Percentiles rank a stretch among this genome's conserved stretches.
phyloP scores from a whole-genome alignment of 129 eudicot species.

The Tagetes patula region DNA sequence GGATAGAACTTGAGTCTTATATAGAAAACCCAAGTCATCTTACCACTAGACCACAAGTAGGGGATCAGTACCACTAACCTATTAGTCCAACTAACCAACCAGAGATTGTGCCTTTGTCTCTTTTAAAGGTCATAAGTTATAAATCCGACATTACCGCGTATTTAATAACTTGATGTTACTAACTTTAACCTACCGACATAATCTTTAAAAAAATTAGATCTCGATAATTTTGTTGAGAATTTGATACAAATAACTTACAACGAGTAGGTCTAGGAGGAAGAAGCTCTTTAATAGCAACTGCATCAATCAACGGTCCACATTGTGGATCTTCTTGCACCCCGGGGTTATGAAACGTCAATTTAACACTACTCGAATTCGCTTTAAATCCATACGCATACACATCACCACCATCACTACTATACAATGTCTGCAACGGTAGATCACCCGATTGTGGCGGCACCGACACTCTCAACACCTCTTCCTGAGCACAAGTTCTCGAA shows the following conservation, averaged over 20 bases:
- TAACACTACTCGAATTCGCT: constrained; percentile 46
- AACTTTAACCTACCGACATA: too few species aligned
- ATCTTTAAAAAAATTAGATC: neutral
- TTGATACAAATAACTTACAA: constrained; percentile 33
- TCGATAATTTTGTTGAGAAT: neutral
- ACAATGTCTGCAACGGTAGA: constrained; percentile 80
- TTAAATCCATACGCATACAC: constrained; percentile 70
- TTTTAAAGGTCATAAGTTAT: too few species aligned
- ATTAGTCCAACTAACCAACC: too few species aligned
- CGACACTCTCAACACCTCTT: constrained; percentile 76
- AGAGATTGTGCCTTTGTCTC: too few species aligned
- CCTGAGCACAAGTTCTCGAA: constrained; percentile 91
- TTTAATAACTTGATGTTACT: too few species aligned
- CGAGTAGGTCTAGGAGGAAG: constrained; percentile 51
- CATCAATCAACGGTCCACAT: constrained; percentile 86
- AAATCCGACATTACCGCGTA: too few species aligned
- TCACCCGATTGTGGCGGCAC: constrained; percentile 75
- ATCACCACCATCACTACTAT: constrained; percentile 79
- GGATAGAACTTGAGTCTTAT: too few species aligned
- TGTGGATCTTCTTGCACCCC: constrained; percentile 84
- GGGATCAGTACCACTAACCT: too few species aligned
- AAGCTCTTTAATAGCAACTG: constrained; percentile 86
- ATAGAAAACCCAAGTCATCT: too few species aligned
- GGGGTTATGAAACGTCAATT: constrained; percentile 61
- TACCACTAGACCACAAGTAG: too few species aligned